phyloP scores from a whole-genome alignment of 306 rosid genomes.

The Ammopiptanthus mongolicus region DNA sequence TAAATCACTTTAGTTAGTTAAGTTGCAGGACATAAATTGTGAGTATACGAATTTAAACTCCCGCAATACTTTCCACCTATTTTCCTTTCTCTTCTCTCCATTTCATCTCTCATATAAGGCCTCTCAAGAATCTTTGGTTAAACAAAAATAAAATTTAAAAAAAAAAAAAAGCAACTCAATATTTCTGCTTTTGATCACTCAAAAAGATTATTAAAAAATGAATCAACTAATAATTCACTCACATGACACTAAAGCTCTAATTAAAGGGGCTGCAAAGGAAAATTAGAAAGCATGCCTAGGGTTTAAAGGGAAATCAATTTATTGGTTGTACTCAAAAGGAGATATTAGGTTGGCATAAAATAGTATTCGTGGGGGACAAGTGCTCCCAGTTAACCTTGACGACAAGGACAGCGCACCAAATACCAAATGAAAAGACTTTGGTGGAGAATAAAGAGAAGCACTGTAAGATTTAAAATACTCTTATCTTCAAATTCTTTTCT shows the following conservation, averaged over 20 bases:
- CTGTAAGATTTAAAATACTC: slow-evolving; percentile 13
- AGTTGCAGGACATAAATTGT: no score
- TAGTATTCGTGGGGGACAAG: slow-evolving; percentile 36
- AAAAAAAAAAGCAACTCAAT: no score
- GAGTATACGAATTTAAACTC: no score
- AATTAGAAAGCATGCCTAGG: slow-evolving; percentile 20
- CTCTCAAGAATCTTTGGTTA: no score
- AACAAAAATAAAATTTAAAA: no score
- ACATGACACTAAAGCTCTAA: background rate
- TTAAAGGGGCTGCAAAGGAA: slow-evolving; percentile 19
- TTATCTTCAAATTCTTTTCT: slow-evolving; percentile 2
- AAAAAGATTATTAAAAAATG: background rate
- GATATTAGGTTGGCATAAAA: slow-evolving; percentile 40
- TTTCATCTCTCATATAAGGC: no score
- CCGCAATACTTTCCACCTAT: no score
- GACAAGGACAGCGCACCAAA: slow-evolving; percentile 67
- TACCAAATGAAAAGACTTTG: slow-evolving; percentile 43
- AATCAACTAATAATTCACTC: background rate
- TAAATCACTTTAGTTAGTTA: no score
- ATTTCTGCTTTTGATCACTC: background rate
- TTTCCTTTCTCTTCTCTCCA: no score
- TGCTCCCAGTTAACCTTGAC: slow-evolving; percentile 44
- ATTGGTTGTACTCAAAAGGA: background rate
- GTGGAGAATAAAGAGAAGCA: slow-evolving; percentile 60
- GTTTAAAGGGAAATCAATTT: slow-evolving; percentile 19